Conservation (phyloP, 2,329 filamentous ascomycete species). For the Zasmidium angulare region DNA sequence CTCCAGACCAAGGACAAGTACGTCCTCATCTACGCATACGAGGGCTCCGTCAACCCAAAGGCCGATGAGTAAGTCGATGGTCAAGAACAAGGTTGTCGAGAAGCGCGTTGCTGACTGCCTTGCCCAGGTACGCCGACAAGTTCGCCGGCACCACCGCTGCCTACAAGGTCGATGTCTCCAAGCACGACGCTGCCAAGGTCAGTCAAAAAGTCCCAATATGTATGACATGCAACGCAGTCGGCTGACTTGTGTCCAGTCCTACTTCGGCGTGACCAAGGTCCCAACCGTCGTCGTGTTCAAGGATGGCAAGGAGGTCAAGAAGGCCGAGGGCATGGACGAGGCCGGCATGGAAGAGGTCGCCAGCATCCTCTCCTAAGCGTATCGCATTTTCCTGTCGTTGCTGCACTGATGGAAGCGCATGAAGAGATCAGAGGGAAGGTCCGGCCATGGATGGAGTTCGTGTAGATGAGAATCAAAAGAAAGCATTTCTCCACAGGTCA, state of each 20-base stretch:
- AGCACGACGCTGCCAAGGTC: constrained; percentile 25
- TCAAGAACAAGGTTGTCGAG: neutral
- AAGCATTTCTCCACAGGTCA: neutral
- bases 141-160: constrained; percentile 29
- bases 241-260: neutral
- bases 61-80: constrained; percentile 30
- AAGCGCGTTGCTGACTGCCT: neutral
- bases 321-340: constrained; percentile 27
- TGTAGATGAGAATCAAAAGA: neutral
- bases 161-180: constrained; percentile 31
- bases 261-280: constrained; percentile 10
- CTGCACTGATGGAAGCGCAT: neutral
- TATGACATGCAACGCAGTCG: neutral
- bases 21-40: constrained; percentile 35
- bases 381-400: neutral
- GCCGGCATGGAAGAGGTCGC: constrained; percentile 25
- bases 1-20: constrained; percentile 32
- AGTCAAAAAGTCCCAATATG: neutral
- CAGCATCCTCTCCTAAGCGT: constrained; percentile 13
- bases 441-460: neutral
- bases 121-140: constrained; percentile 29
- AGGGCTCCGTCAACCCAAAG: constrained; percentile 22
- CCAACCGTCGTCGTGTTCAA: constrained; percentile 34
- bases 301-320: constrained; percentile 33
- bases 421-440: neutral